Base-by-base conservation (phyloP, 768 basidiomycete genomes). In the Strobilomyces dryophilus region DNA sequence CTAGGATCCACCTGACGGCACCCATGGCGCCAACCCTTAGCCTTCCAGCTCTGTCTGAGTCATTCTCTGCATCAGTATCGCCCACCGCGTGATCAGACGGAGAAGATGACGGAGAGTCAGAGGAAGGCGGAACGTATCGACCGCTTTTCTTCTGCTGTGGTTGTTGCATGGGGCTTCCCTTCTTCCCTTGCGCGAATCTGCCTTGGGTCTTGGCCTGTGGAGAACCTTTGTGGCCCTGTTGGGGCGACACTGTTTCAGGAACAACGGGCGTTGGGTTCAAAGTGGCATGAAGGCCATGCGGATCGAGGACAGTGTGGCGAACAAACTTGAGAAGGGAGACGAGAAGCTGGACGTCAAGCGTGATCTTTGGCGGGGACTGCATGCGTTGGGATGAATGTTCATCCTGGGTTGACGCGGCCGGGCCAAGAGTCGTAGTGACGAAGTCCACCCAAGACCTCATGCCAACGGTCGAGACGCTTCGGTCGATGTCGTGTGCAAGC, bases 21-120 rank as follows among this genome's bases (percentile, higher is more conserved):
- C 87, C 87, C 17, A 92, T 73, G 4, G 81, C 86, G 29, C 82
- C 80, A 12, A 87, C 77, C 18, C 91, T 76, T 45, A 92, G 57
- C 47, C 91, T 76, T 8, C 86, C 89, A 44, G 75, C 78, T 42
- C 86, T 71, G 61, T 93, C 91, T n/a, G 68, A 63, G 47, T 85
- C 84, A 41, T 69, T 79, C 68, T 93, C 91, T 48, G 17, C 79
- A 69, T 7, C 72, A 14, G 66, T 70, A 47, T 67, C 71, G 21
- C 64, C 59, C 20, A 54, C 42, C 17, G 55, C 56, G 24, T 21
- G 55, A 61, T 62, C 56, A 49, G 47, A 45, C 2, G 65, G 59
- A 24, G 63, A 58, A 14, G 61, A 53, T 4, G 60, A 61, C 5
- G 65, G 66, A 50, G 74, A 72, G 45, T 69, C 75, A 2, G 63